Conservation (phyloP, 352 stramenopile species). For the Phytopythium sindhum region DNA sequence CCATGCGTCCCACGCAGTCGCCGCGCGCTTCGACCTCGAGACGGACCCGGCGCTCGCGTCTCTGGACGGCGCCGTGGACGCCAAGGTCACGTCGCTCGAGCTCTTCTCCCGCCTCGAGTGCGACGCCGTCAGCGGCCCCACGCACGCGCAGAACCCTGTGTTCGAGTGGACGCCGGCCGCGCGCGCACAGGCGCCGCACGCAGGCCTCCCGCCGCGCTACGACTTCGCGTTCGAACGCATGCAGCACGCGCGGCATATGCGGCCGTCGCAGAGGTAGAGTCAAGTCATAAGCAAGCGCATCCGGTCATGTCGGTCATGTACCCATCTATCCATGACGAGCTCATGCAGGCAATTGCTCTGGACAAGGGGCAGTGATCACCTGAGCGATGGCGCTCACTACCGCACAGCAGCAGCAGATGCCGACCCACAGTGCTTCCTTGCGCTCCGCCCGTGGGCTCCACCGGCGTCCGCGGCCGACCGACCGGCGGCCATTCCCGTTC, state of each 20-base stretch:
- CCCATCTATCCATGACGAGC: no score
- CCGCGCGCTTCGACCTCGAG: slow-evolving; percentile 63
- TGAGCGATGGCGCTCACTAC: no score
- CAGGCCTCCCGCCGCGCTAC: slow-evolving; percentile 34
- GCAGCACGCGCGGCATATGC: slow-evolving; percentile 15
- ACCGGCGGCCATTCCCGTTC: neutral
- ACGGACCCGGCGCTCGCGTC: slow-evolving; percentile 25
- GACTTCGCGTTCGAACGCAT: slow-evolving; percentile 43
- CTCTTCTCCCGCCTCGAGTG: slow-evolving; percentile 33
- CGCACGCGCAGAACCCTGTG: slow-evolving; percentile 39
- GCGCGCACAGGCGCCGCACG: slow-evolving; percentile 14
- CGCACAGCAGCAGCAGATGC: no score
- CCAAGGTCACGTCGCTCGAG: slow-evolving; percentile 59
- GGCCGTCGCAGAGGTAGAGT: no score
- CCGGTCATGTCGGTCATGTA: slow-evolving; percentile 16
- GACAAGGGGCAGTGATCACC: no score
- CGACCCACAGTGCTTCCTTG: no score
- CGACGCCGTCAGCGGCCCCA: slow-evolving; percentile 59
- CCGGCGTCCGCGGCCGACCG: no score
- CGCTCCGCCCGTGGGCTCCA: no score
- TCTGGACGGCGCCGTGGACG: slow-evolving; percentile 64
- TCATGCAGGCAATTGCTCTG: no score
- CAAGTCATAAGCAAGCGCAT: slow-evolving; percentile 25
- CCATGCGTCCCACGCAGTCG: slow-evolving; percentile 54
- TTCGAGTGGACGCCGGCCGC: slow-evolving; percentile 59